Base-by-base conservation (phyloP, 177 flowering plant species). In the Vitis hybrid region DNA sequence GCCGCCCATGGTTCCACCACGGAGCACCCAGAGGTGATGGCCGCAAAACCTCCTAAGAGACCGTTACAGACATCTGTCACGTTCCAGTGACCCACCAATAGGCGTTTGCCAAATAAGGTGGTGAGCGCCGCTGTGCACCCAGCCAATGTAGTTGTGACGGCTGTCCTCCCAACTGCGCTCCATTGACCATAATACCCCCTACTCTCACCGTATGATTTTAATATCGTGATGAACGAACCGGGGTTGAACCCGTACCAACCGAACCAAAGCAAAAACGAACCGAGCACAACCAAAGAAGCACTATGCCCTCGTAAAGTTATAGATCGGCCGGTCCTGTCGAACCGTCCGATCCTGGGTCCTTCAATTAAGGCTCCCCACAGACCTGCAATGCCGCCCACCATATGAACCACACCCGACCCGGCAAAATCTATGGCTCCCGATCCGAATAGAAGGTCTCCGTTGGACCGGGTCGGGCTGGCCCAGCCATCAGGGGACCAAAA, bases 161-260 rank as follows among this genome's bases (percentile, higher is more conserved):
- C 88, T 60, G 88, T 85, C 78, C 88, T 75, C 6, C 83, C 88
- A 0, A 85, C 50, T 4, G 82, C 88, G 26, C 84, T 82, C 88
- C 88, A 85, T 70, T 85, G 88, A 0, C 88, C 88, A 50, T 82
- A 85, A 55, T 73, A 79, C n/a, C 64, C 40, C 30, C 77, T 78
- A 17, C 71, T 32, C 0, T 63, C 55, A 7, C 76, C 80, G 57
- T 84, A 84, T 0, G 70, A 30, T 52, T 74, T 81, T 54, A 69
- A 3, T 30, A 84, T 84, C 3, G 77, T 82, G 11, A 82, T 48
- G 65, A 84, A 84, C 7, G 88, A 84, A 74, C 88, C 88, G 10
- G 87, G 87, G 80, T 84, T 84, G 62, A 84, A 84, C 63, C 87
- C 87, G 74, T 81, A 80, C 87, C 88, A 84, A 12, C 88, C 88